Conservation (phyloP, 176 grass and related monocot genomes). For the Secale cereale region DNA sequence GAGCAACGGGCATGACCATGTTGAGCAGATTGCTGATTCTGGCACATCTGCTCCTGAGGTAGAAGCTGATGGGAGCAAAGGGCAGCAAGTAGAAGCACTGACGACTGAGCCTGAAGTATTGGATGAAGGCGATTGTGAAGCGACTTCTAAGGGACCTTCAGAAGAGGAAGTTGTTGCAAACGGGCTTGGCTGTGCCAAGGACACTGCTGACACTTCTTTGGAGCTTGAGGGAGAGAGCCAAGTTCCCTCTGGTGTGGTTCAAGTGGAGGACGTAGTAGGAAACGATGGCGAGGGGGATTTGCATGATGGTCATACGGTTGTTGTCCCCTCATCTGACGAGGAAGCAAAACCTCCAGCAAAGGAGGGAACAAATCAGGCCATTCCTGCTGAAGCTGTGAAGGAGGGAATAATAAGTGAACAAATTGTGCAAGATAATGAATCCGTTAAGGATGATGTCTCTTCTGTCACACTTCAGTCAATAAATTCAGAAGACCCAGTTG, state of each 20-base stretch:
- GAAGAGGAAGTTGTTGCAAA: conserved; percentile 15
- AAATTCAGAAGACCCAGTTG: conserved; percentile 18
- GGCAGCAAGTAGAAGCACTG: neutral
- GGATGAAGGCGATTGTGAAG: neutral
- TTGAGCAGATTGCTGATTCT: conserved; percentile 16
- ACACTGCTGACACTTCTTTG: neutral
- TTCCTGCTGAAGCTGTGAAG: neutral
- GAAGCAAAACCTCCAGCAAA: conserved; percentile 17
- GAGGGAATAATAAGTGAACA: conserved; percentile 18
- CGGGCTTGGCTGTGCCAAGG: neutral
- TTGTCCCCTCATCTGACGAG: conserved; percentile 9
- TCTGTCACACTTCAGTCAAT: neutral
- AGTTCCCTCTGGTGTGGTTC: neutral
- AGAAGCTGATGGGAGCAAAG: neutral
- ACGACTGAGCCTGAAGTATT: neutral
- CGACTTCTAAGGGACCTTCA: neutral
- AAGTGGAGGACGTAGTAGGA: conserved; percentile 3
- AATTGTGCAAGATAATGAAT: conserved; percentile 6
- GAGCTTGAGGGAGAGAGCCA: neutral
- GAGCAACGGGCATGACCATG: conserved; percentile 13
- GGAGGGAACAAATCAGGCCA: neutral
- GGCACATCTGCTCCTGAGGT: neutral
- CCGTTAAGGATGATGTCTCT: conserved; percentile 14
- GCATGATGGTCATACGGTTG: neutral
- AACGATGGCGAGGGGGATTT: neutral